phyloP scores from a whole-genome alignment of 345 rosid genomes.

The Dovyalis caffra region DNA sequence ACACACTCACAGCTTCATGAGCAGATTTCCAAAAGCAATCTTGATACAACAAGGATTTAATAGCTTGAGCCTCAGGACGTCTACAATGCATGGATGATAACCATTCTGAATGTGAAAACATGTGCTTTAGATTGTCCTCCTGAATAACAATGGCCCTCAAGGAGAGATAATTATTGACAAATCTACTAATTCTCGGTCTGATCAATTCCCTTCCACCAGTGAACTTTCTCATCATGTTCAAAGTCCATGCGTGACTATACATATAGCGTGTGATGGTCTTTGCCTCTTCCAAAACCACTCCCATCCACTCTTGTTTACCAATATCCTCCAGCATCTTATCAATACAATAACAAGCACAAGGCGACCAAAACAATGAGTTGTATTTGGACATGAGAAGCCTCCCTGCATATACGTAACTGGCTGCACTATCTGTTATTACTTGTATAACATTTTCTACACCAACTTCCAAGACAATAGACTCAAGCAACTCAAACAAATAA shows the following conservation, averaged over 20 bases:
- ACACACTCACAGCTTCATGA: conserved; percentile 27
- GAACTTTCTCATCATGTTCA: conserved; percentile 28
- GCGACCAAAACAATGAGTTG: conserved; percentile 29
- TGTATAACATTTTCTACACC: conserved; percentile 29
- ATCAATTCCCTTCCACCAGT: conserved; percentile 28
- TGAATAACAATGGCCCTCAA: conserved; percentile 26
- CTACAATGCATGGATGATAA: conserved; percentile 39
- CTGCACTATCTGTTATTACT: conserved; percentile 19
- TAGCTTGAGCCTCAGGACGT: conserved; percentile 46
- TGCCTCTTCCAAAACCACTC: conserved; percentile 23
- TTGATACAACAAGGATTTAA: conserved; percentile 24
- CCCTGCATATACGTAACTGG: conserved; percentile 24
- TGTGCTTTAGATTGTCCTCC: conserved; percentile 28
- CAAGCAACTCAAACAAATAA: conserved; percentile 28
- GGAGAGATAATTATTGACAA: conserved; percentile 19
- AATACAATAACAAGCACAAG: conserved; percentile 29
- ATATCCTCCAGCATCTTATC: conserved; percentile 32
- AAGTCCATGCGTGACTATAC: conserved; percentile 21
- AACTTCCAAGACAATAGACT: conserved; percentile 27
- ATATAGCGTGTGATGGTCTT: conserved; percentile 17
- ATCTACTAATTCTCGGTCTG: conserved; percentile 23
- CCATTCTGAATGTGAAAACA: conserved; percentile 32
- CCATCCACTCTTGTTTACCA: conserved; percentile 23
- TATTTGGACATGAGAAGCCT: conserved; percentile 32
- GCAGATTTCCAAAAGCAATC: conserved; percentile 31